A percentile compares a stretch with the other conserved stretches of the same genome.
phyloP scores from a whole-genome alignment of 371 early-diverging fungal species.

The Zancudomyces culisetae region DNA sequence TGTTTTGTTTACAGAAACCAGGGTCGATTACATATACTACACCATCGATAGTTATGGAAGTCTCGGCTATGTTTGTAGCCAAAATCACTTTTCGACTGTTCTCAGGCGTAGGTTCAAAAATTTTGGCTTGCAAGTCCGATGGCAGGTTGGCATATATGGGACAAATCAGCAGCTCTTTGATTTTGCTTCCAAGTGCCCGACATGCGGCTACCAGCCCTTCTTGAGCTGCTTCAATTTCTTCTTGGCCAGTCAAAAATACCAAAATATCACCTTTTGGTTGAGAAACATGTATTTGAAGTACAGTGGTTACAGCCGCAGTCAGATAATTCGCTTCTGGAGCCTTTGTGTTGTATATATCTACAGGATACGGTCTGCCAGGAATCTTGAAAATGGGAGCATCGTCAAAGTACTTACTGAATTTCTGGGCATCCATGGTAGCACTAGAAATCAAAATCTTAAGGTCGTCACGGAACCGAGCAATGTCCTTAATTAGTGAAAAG shows the following conservation, averaged over 20 bases:
- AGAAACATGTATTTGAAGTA: constrained; percentile 88
- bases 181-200: constrained; percentile 69
- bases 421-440: constrained; percentile 96
- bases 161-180: constrained; percentile 76
- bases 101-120: constrained; percentile 90
- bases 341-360: constrained; percentile 86
- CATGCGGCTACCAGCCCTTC: constrained; percentile 63
- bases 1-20: constrained; percentile 92
- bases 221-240: constrained; percentile 91
- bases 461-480: constrained; percentile 81
- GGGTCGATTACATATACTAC: constrained; percentile 66
- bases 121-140: constrained; percentile 80
- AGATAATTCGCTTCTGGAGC: constrained; percentile 96
- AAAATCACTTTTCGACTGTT: constrained; percentile 93
- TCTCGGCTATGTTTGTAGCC: constrained; percentile 99
- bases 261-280: constrained; percentile 84
- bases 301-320: constrained; percentile 80
- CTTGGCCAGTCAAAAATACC: constrained; percentile 97
- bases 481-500: constrained; percentile 93
- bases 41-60: constrained; percentile 85
- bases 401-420: constrained; percentile 88
- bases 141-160: constrained; percentile 93
- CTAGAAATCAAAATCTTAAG: constrained; percentile 93
- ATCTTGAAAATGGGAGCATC: constrained; percentile 86
- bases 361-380: constrained; percentile 86